Evolutionary conservation across 306 rosid species (phyloP).

Genomic region (Ceratonia siliqua): DNA sequence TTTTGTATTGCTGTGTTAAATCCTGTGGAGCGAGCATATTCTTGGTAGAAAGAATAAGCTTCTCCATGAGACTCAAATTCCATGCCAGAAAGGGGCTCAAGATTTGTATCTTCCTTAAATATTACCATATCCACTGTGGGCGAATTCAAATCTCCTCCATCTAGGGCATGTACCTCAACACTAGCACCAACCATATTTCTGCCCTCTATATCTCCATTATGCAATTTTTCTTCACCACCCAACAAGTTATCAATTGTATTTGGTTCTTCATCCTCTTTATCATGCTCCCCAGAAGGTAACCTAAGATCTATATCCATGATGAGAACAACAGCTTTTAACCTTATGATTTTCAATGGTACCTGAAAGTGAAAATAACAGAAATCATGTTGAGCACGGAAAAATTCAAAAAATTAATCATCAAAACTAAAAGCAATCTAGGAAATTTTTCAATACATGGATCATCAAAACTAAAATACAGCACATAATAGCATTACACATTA

Average conservation of each 20-base stretch:
- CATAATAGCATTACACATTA: not conserved
- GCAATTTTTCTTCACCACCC: slow-evolving; percentile 79
- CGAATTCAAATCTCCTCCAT: slow-evolving; percentile 83
- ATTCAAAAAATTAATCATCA: not conserved
- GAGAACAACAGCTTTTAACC: slow-evolving; percentile 34
- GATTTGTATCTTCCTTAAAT: slow-evolving; percentile 88
- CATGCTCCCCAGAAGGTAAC: slow-evolving; percentile 89
- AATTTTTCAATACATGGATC: not conserved
- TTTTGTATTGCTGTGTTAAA: slow-evolving; percentile 97
- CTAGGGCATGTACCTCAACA: slow-evolving; percentile 58
- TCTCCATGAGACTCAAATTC: slow-evolving; percentile 95
- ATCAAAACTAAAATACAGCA: not conserved
- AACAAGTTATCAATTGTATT: slow-evolving; percentile 69
- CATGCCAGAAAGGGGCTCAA: slow-evolving; percentile 98
- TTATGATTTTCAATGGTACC: slow-evolving; percentile 48
- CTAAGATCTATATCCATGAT: slow-evolving; percentile 94
- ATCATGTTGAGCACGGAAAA: slow-evolving; percentile 10
- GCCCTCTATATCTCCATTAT: slow-evolving; percentile 64
- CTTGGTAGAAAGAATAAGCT: slow-evolving; percentile 97
- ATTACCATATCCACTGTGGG: slow-evolving; percentile 64
- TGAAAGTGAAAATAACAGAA: slow-evolving; percentile 44
- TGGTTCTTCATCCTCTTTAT: slow-evolving; percentile 79
- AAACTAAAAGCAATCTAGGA: not conserved
- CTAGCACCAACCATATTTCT: slow-evolving; percentile 60
- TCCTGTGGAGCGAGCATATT: slow-evolving; percentile 95